phyloP scores from a whole-genome alignment of 169 alveolate genomes.

The Perkinsus olseni region DNA sequence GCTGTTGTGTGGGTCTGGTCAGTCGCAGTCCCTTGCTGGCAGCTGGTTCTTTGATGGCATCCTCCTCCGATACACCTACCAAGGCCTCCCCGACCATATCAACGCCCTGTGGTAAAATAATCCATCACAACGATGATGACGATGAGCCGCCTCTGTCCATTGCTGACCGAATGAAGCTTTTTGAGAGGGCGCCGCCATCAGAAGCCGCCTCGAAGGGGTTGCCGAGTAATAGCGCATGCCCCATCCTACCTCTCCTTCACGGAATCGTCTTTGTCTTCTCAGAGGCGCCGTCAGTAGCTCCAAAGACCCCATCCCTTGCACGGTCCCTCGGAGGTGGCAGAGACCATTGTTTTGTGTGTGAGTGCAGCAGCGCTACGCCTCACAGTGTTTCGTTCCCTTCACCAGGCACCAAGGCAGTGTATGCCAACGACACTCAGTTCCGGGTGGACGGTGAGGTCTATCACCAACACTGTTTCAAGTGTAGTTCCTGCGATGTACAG shows the following conservation, averaged over 20 bases:
- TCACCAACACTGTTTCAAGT: not conserved
- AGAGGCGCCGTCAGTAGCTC: no score
- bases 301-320: no score
- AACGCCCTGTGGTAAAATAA: not conserved
- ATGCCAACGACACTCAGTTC: not conserved
- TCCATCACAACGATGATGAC: not conserved
- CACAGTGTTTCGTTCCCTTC: not conserved
- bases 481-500: not conserved
- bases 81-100: not conserved
- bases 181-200: not conserved
- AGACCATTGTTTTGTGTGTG: not conserved
- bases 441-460: not conserved
- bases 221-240: not conserved
- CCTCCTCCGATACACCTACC: not conserved
- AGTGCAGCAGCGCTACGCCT: not conserved
- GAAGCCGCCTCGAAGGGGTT: not conserved
- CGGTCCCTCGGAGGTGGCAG: not conserved
- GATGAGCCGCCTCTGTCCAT: not conserved
- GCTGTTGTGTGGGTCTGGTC: no score
- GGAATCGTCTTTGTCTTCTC: no score
- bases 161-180: not conserved
- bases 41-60: not conserved
- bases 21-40: not conserved
- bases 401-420: not conserved
- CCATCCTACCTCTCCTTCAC: no score